Base-by-base conservation (phyloP, 2,329 filamentous ascomycete genomes). In the Calonectria fujianensis region DNA sequence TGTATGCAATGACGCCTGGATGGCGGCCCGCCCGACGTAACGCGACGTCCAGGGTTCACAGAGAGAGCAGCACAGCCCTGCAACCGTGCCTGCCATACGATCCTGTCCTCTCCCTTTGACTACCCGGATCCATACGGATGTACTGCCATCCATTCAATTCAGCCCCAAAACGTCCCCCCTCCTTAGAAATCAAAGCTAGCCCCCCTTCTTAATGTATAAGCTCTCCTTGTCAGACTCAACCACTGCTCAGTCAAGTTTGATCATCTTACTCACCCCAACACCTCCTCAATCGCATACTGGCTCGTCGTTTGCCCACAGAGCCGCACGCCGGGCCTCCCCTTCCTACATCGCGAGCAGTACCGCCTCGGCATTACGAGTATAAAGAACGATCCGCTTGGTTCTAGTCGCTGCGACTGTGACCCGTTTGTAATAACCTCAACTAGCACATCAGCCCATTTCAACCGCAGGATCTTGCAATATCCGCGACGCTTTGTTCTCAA, bases 11-110 rank as follows among this genome's bases (percentile, higher is more conserved):
- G 24, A 41, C 24, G 37, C 39, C 48, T 51, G 54, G 41, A 65
- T 32, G 29, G 27, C 41, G 41, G 37, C 61, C 39, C 61, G 41
- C 61, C 45, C 20, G 35, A 35, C 27, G 41, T 16, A 65, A 35
- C 61, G 31, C 61, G 27, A 65, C 39, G 39, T 32, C 41, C 61
- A 24, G 59, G 52, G 41, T 48, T 59, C 18, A 45, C 51, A 68
- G 54, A 74, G 52, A 72, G 70, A 69, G 70, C 35, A 74, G 75
- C 74, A 77, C 74, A 69, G 78, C 78, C 77, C 77, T 75, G 71
- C 70, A 67, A 70, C 67, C 70, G 52, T 50, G 50, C 51, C 66
- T 69, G 59, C 71, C 67, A 32, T 72, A 61, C 64, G 72, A 74
- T 74, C 72, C 76, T 77, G 66, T 63, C 52, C 27, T 73, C 52